A percentile compares a stretch with the other conserved stretches of the same genome.
Conservation (phyloP, 1,284 basidiomycete genomes). For the Testicularia cyperi region DNA sequence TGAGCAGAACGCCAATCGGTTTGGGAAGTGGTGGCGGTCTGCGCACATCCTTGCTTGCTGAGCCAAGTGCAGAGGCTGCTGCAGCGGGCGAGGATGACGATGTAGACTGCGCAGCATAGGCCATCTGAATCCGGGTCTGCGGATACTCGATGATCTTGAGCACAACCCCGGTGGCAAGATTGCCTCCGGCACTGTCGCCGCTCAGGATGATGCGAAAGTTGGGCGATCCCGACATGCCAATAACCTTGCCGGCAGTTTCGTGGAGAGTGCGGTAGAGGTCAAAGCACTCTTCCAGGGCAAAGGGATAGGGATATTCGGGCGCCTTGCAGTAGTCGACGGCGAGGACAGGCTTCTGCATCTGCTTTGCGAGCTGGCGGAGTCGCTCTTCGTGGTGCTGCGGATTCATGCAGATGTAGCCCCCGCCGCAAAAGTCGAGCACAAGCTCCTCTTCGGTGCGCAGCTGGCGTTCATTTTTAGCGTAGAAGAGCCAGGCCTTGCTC, state of each 20-base stretch:
- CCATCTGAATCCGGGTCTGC: constrained; percentile 46
- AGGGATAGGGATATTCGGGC: constrained; percentile 66
- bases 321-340: constrained; percentile 94
- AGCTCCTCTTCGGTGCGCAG: constrained; percentile 62
- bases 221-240: constrained; percentile 69
- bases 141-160: constrained; percentile 54
- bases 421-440: constrained; percentile 78
- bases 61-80: too few species aligned
- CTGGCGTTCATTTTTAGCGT: constrained; percentile 71
- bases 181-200: constrained; percentile 53
- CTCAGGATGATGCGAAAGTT: constrained; percentile 46
- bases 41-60: constrained; percentile 2
- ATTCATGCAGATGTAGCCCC: constrained; percentile 89
- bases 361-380: constrained; percentile 79
- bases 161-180: constrained; percentile 41
- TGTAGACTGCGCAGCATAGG: constrained; percentile 21
- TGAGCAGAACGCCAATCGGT: constrained; percentile 78
- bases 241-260: constrained; percentile 74
- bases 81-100: too few species aligned
- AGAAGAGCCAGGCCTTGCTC: constrained; percentile 82
- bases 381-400: constrained; percentile 88
- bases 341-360: constrained; percentile 77
- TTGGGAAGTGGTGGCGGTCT: constrained; percentile 61
- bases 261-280: constrained; percentile 81
- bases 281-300: constrained; percentile 87